A percentile compares a stretch with the other conserved stretches of the same genome.
These are phyloP conservation scores for Kwoniella bestiolae DNA, from an alignment of 768 basidiomycete genomes.

Conservation along the genomic window DNA sequence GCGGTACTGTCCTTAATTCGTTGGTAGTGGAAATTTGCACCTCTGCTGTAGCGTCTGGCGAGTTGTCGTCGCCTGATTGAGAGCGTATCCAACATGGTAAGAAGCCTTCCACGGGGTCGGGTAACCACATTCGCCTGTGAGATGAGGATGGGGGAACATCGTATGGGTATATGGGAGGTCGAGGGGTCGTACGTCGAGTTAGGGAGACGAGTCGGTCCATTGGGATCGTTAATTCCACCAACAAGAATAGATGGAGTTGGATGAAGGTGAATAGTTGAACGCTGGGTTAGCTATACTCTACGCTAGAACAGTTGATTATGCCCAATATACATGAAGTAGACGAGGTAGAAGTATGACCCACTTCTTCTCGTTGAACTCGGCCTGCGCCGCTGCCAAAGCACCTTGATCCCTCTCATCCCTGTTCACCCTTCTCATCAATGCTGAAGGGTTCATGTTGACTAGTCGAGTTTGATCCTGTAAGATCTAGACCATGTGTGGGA, in stretches of 20 bases:
- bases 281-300: neutral
- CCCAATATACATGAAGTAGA: neutral
- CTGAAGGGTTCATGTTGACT: slow-evolving; percentile 50
- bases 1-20: slow-evolving; percentile 73
- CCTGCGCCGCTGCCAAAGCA: slow-evolving; percentile 82
- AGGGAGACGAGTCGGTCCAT: slow-evolving; percentile 15
- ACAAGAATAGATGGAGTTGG: neutral
- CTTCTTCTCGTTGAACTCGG: slow-evolving; percentile 96
- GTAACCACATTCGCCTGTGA: slow-evolving; percentile 82
- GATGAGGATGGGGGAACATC: slow-evolving; percentile 20
- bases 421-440: slow-evolving; percentile 35
- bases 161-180: slow-evolving; percentile 8
- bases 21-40: slow-evolving; percentile 82
- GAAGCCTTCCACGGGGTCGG: slow-evolving; percentile 89
- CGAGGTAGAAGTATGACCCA: slow-evolving; percentile 53
- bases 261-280: neutral
- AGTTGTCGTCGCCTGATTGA: slow-evolving; percentile 65
- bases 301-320: too few relatives aligned
- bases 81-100: slow-evolving; percentile 90
- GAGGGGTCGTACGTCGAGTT: slow-evolving; percentile 11
- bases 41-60: slow-evolving; percentile 63
- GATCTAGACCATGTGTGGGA: neutral
- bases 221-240: too few relatives aligned
- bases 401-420: slow-evolving; percentile 73
- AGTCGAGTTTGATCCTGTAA: neutral